Conservation (phyloP, 805 yeast species). For the Starmera pachycereana region DNA sequence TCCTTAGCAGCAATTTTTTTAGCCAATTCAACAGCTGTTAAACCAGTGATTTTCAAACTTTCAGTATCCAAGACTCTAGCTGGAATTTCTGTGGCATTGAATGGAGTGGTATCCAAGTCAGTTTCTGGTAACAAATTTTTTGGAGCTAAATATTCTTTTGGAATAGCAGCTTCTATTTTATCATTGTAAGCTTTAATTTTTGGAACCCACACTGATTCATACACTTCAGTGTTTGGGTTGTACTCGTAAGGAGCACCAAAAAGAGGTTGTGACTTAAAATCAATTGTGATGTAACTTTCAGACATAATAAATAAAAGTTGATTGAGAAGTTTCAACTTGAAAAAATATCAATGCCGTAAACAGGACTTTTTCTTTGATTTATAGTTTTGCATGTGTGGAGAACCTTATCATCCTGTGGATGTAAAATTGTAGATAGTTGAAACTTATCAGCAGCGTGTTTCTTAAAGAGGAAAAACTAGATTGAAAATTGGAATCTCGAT, state of each 20-base stretch:
- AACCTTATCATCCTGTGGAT: too few species aligned
- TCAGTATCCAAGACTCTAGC: constrained; percentile 9
- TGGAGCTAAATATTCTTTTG: constrained; percentile 16
- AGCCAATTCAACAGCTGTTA: constrained; percentile 7
- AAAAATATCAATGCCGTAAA: too few species aligned
- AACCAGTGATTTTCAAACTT: constrained; percentile 10
- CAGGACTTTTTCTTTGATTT: too few species aligned
- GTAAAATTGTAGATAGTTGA: too few species aligned
- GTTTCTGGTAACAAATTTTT: constrained; percentile 9
- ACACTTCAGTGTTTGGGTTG: constrained; percentile 3
- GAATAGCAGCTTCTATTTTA: constrained; percentile 10
- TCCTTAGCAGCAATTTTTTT: constrained; percentile 8
- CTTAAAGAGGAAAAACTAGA: too few species aligned
- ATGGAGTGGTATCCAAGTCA: constrained; percentile 2
- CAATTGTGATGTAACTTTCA: too few species aligned
- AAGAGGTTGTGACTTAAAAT: too few species aligned
- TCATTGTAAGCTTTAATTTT: constrained; percentile 15
- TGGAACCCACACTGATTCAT: constrained; percentile 15
- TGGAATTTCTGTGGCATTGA: constrained; percentile 15
- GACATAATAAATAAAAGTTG: too few species aligned
- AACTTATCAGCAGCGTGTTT: too few species aligned
- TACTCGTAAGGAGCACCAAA: not conserved
- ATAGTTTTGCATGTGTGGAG: too few species aligned
- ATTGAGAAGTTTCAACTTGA: too few species aligned
- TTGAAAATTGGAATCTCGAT: too few species aligned